These are phyloP conservation scores for Colletotrichum sp. DNA, from an alignment of 2,329 filamentous ascomycete genomes.

Conservation along the genomic window DNA sequence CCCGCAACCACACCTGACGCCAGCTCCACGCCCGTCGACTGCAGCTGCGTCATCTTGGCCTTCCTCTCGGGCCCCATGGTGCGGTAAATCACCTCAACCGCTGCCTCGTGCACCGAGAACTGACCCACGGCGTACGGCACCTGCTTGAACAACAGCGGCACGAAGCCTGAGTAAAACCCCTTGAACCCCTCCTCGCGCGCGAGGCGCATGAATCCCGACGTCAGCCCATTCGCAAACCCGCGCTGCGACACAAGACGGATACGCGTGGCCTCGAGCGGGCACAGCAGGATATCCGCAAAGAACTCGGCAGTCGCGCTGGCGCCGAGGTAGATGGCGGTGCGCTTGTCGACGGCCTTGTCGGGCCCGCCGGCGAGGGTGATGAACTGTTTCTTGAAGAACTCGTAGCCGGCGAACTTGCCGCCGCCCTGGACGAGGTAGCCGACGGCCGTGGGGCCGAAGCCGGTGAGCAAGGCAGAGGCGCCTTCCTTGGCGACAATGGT, in stretches of 20 bases:
- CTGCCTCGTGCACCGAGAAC: conserved; percentile 93
- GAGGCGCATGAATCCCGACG: conserved; percentile 77
- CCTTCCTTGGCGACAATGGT: conserved; percentile 83
- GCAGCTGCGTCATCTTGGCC: conserved; percentile 69
- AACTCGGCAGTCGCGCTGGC: conserved; percentile 73
- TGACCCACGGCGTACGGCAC: conserved; percentile 94
- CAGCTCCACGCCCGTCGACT: conserved; percentile 84
- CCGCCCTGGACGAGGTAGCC: conserved; percentile 91
- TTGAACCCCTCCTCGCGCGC: conserved; percentile 75
- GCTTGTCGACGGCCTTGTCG: conserved; percentile 45
- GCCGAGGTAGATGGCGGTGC: conserved; percentile 72
- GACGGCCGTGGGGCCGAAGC: conserved; percentile 83
- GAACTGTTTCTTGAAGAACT: conserved; percentile 91
- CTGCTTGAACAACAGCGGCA: conserved; percentile 86
- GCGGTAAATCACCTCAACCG: conserved; percentile 77
- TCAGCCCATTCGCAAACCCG: conserved; percentile 74
- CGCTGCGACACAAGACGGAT: conserved; percentile 83
- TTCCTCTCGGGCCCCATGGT: conserved; percentile 70
- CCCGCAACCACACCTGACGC: conserved; percentile 86
- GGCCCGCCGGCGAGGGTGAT: conserved; percentile 70
- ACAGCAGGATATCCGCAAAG: conserved; percentile 81
- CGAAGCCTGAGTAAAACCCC: conserved; percentile 92
- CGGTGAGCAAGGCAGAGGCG: conserved; percentile 78
- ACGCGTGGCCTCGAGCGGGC: conserved; percentile 85
- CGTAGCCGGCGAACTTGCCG: conserved; percentile 91